These are phyloP conservation scores for Pistacia vera DNA, from an alignment of 345 rosid genomes.

Conservation along the genomic window DNA sequence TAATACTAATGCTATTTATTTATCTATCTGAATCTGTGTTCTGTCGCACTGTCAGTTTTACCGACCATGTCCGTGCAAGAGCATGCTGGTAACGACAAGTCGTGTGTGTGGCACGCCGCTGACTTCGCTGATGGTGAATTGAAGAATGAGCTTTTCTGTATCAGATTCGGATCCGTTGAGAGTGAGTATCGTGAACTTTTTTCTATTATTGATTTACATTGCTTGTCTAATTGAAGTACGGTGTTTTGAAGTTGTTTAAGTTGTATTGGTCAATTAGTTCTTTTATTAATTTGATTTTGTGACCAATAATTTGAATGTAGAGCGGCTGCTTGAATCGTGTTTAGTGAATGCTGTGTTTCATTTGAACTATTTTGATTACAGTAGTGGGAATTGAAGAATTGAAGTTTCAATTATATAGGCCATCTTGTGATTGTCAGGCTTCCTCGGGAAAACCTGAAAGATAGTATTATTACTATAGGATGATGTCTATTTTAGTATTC, in stretches of 20 bases:
- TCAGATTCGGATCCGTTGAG: slow-evolving; percentile 67
- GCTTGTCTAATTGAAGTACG: neutral
- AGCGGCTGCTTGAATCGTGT: neutral
- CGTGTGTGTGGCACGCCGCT: slow-evolving; percentile 72
- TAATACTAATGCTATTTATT: too few species aligned
- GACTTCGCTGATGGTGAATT: slow-evolving; percentile 70
- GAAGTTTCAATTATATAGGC: neutral
- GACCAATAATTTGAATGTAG: neutral
- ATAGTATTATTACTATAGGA: neutral
- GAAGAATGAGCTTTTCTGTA: slow-evolving; percentile 80
- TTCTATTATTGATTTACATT: neutral
- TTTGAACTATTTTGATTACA: neutral
- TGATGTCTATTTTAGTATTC: neutral
- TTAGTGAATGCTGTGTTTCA: neutral
- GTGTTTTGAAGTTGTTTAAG: neutral
- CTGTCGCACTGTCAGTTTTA: slow-evolving; percentile 36
- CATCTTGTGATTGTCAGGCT: neutral
- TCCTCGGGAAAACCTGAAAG: neutral
- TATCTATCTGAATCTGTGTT: neutral
- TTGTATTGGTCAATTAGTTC: neutral
- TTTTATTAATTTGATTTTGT: too few species aligned
- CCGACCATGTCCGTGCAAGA: slow-evolving; percentile 60
- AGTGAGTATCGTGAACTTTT: slow-evolving; percentile 41
- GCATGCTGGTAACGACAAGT: slow-evolving; percentile 75
- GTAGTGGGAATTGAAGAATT: neutral